These are phyloP conservation scores for Chaetothyriales sp. DNA, from an alignment of 2,329 filamentous ascomycete species.

Conservation along the genomic window DNA sequence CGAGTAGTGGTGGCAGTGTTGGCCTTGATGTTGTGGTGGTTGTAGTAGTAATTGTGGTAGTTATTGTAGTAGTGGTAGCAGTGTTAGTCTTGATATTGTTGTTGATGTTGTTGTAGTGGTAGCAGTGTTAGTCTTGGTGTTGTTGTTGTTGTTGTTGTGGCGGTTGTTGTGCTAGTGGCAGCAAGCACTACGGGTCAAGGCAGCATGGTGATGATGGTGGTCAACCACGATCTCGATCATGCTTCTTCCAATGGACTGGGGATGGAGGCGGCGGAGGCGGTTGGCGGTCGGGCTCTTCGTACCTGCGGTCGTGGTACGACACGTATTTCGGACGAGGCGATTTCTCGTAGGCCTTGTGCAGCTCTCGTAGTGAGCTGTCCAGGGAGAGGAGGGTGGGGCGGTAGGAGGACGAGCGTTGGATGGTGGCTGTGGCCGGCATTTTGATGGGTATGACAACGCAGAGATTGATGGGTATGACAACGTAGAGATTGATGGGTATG, in stretches of 20 bases:
- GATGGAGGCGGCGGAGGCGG: constrained; percentile 15
- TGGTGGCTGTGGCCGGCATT: constrained; percentile 4
- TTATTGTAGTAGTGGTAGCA: neutral
- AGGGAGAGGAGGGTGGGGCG: constrained; percentile 16
- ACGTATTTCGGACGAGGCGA: constrained; percentile 24
- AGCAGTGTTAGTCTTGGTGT: neutral
- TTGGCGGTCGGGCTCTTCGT: constrained; percentile 9
- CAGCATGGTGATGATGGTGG: no score
- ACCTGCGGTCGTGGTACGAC: constrained; percentile 16
- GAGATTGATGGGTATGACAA: neutral
- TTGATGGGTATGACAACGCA: neutral
- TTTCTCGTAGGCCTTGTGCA: constrained; percentile 27
- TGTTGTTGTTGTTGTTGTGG: neutral
- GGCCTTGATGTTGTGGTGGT: neutral
- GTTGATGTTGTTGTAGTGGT: no score
- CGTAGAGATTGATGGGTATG: neutral
- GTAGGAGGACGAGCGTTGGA: constrained; percentile 14
- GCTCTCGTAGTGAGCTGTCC: constrained; percentile 25
- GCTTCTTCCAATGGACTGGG: constrained; percentile 14
- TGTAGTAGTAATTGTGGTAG: neutral
- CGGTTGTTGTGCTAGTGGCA: no score
- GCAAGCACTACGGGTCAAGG: neutral
- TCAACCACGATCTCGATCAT: constrained; percentile 7
- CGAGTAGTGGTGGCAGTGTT: neutral
- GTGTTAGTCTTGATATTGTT: no score